Base-by-base conservation (phyloP, 2,329 filamentous ascomycete species). In the Nigrospora oryzae region DNA sequence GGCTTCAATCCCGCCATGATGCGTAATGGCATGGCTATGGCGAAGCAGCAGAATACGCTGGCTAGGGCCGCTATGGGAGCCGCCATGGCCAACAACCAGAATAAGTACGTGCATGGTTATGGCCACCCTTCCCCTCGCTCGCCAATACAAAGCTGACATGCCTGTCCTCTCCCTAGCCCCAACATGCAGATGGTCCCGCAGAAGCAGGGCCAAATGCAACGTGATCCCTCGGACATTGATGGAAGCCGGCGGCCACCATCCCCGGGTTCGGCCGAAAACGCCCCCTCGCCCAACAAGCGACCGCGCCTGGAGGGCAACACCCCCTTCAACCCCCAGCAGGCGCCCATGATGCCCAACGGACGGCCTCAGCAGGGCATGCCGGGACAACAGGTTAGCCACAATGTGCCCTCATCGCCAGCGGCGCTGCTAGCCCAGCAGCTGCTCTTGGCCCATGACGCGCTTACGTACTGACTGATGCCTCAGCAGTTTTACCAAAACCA, bases 271-370 rank as follows among this genome's bases (percentile, higher is more conserved):
- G 83, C 82, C 44, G 90, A 96, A 43, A 93, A 93, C 58, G 89
- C 88, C 23, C 89, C 89, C 5, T 97, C 91, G 31, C 91, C 91
- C 2, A 91, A 86, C 51, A 97, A 97, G 71, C 80, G 90, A 58
- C 87, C 83, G 46, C 86, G 90, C 46, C 77, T 95, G 49, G 87
- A 90, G 52, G 82, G 84, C 58, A 79, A 80, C 56, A 74, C 75
- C 32, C 75, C 75, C 11, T 89, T 88, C 66, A 87, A 87, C 61
- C 81, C 83, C 50, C 83, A 82, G 59, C 84, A 83, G 56, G 68
- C 69, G 46, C 73, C 67, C 50, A 85, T 90, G 77, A 84, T 85
- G 68, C 79, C 81, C 45, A 88, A 87, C 64, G 85, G 84, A 56
- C 84, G 83, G 59, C 70, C 71, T 44, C 72, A 65, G 53, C 82